Evolutionary conservation across 2,329 filamentous ascomycete genomes (phyloP), one percentile per base, ranked within the genome.

Genomic region (Verticillium albo-atrum): DNA sequence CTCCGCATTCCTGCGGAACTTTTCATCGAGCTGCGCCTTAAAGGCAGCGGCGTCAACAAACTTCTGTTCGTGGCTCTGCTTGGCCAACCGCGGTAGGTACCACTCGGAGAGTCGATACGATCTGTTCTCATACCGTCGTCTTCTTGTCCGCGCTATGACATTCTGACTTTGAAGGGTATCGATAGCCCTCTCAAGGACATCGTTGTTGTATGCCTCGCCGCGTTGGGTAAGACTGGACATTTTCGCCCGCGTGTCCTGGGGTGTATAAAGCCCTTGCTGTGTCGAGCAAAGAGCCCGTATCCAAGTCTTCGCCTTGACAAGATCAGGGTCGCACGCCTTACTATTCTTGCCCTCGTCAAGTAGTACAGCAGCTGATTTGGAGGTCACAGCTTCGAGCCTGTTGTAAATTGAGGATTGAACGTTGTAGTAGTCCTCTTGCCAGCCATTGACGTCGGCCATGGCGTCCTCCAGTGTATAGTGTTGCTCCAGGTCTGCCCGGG

Each of bases 71-170:
- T 81, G 79, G 28, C 83, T 79, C 37, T 80, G 72, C 64, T 88
- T 87, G 20, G 81, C 77, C 15, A 91, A 79, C 6, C 79, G 74
- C 32, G 79, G 78, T 7, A 80, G 74, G 63, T 88, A 86, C 28
- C 79, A 77, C 62, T 86, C 82, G 57, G 85, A 84, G 34, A 90
- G 80, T 47, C 83, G 79, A 70, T 86, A 91, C 12, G 85, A 84
- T 10, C 85, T 79, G 0, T 86, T 87, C 2, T 76, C 72, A n/a
- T 83, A 74, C 1, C 80, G 79, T 28, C 85, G 82, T 20, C 82
- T 79, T 63, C 86, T 88, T 57, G 81, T 83, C 64, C 83, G 82
- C 65, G 84, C 83, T 35, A 85, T 82, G 27, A 92, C 74, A 56
- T 79, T 79, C 42, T 80, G 75, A 6, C 72, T 69, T 32, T 80